A percentile compares a stretch with the other conserved stretches of the same genome.
phyloP scores from a whole-genome alignment of 371 early-diverging fungal species.

The Nematocida displodere region DNA sequence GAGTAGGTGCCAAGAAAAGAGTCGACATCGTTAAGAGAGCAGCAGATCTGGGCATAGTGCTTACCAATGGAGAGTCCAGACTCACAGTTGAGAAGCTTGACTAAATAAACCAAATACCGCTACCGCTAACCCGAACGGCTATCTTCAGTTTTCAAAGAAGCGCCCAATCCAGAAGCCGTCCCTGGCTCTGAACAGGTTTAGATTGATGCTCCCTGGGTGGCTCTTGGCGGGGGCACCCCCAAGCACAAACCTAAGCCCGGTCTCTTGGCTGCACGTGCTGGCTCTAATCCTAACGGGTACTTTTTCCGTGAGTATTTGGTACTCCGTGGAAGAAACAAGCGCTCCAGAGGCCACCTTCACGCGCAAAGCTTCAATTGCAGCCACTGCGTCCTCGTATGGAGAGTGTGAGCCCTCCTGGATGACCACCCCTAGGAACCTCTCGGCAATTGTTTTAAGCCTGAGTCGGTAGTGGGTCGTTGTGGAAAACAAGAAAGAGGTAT shows the following conservation, averaged over 20 bases:
- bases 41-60: constrained; percentile 86
- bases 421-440: constrained; percentile 43
- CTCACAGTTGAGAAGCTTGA: constrained; percentile 73
- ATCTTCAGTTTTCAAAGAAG: neutral
- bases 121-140: neutral
- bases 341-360: neutral
- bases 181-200: too few species aligned
- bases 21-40: constrained; percentile 89
- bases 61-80: constrained; percentile 89
- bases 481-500: constrained; percentile 61
- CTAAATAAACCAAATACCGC: constrained; percentile 2
- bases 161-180: too few species aligned
- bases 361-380: constrained; percentile 39
- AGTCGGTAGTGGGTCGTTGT: constrained; percentile 53
- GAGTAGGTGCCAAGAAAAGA: constrained; percentile 90
- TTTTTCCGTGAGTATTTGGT: too few species aligned
- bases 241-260: too few species aligned
- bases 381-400: constrained; percentile 58
- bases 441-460: constrained; percentile 54
- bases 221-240: too few species aligned
- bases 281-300: too few species aligned
- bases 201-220: too few species aligned
- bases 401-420: constrained; percentile 60
- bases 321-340: neutral
- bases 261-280: neutral